A percentile compares a stretch with the other conserved stretches of the same genome.
phyloP scores from a whole-genome alignment of 306 rosid genomes.

The Begonia peltatifolia region DNA sequence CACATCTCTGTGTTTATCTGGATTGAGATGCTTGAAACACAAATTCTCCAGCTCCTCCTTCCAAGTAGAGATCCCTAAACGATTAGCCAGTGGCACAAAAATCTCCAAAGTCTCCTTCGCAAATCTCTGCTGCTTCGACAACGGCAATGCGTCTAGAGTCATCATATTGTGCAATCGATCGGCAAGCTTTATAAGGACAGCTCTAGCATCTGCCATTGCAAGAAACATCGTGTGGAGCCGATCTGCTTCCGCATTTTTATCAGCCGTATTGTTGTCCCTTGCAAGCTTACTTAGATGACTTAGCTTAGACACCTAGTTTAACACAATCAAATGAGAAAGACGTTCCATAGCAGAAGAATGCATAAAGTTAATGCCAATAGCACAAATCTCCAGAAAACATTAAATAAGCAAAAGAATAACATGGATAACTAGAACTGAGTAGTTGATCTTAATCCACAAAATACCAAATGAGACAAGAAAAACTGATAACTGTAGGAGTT shows the following conservation, averaged over 20 bases:
- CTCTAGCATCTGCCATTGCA: constrained; percentile 97
- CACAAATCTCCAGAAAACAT: too few relatives aligned
- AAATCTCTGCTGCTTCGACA: constrained; percentile 65
- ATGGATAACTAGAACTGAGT: too few relatives aligned
- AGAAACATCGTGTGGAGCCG: constrained; percentile 97
- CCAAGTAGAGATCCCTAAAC: constrained; percentile 87
- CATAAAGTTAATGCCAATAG: not conserved
- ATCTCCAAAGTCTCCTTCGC: constrained; percentile 98
- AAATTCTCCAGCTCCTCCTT: constrained; percentile 77
- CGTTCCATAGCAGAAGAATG: not conserved
- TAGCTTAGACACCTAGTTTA: constrained; percentile 71
- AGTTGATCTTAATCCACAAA: too few relatives aligned
- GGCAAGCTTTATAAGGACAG: constrained; percentile 87
- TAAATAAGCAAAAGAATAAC: too few relatives aligned
- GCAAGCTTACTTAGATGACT: constrained; percentile 96
- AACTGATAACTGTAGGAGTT: too few relatives aligned
- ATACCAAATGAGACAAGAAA: too few relatives aligned
- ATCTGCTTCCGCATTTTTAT: constrained; percentile 77
- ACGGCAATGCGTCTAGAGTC: constrained; percentile 72
- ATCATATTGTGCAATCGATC: constrained; percentile 93
- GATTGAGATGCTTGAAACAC: constrained; percentile 80
- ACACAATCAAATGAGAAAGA: constrained; percentile 14
- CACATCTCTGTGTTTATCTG: constrained; percentile 52
- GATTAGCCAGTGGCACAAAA: constrained; percentile 87
- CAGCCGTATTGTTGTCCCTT: constrained; percentile 72